Conservation (phyloP, 139 green algal species). For the Micractinium conductrix region DNA sequence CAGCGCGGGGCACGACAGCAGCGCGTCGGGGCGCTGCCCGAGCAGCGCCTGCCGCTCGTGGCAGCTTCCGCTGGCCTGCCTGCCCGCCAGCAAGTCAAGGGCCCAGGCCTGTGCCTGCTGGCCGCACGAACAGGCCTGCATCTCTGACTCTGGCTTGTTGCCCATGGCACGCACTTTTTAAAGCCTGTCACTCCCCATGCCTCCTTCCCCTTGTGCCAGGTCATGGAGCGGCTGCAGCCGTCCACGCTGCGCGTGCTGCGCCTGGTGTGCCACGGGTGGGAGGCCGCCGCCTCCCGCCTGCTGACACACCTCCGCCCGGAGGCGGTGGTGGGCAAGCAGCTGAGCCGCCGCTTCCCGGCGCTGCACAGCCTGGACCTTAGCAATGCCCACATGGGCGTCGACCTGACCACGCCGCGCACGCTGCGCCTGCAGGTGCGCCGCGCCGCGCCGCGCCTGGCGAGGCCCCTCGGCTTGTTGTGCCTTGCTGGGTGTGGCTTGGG, state of each 20-base stretch:
- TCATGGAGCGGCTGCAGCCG: constrained; percentile 25
- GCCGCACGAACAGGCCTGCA: no score
- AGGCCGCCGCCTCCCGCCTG: constrained; percentile 19
- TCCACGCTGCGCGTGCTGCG: constrained; percentile 34
- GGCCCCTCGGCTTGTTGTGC: no score
- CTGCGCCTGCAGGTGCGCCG: constrained; percentile 36
- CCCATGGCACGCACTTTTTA: no score
- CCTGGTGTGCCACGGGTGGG: constrained; percentile 35
- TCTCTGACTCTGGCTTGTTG: background rate
- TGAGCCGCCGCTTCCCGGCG: constrained; percentile 9
- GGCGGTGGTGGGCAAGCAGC: constrained; percentile 2
- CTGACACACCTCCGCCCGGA: constrained; percentile 22
- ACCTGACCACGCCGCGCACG: constrained; percentile 13
- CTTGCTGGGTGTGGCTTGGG: background rate
- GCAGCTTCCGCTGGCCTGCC: no score
- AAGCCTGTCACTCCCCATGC: background rate
- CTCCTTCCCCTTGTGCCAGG: background rate
- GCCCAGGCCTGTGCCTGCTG: no score
- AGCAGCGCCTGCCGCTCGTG: no score
- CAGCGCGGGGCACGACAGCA: no score
- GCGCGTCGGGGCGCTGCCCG: no score
- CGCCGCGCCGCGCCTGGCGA: no score
- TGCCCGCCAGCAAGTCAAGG: no score
- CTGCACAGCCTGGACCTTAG: constrained; percentile 33
- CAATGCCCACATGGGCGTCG: background rate